Percentiles rank a stretch among this genome's conserved stretches.
Evolutionary conservation across 257 asterid genomes (phyloP).

Genomic region (Solanum clarkiae): DNA sequence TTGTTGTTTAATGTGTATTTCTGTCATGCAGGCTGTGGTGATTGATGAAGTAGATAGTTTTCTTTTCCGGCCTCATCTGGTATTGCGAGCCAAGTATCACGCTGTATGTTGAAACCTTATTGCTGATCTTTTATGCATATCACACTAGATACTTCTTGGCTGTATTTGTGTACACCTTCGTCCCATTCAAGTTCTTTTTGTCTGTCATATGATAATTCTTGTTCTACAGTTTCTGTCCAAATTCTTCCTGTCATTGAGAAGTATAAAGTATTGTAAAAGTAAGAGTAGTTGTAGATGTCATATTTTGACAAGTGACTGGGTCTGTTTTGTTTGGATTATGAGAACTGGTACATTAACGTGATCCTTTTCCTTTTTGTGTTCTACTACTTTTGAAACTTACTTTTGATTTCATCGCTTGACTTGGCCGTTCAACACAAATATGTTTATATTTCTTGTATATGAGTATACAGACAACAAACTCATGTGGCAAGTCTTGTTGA

Average conservation of each 20-base stretch:
- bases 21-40: constrained; percentile 59
- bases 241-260: background rate
- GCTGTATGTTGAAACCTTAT: constrained; percentile 43
- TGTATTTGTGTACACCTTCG: background rate
- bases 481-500: background rate
- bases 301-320: background rate
- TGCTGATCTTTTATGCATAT: constrained; percentile 1
- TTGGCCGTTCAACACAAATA: background rate
- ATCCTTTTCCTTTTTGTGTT: background rate
- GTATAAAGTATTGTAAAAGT: background rate
- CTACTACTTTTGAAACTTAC: background rate
- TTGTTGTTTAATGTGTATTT: background rate
- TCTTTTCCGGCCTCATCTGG: constrained; percentile 90
- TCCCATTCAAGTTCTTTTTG: background rate
- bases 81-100: constrained; percentile 74
- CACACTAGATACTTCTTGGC: background rate
- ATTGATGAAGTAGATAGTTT: constrained; percentile 91
- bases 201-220: background rate
- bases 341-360: background rate
- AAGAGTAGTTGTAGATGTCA: background rate
- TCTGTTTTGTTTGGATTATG: background rate
- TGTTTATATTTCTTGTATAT: background rate
- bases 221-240: background rate
- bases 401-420: background rate
- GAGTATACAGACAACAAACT: background rate